These are phyloP conservation scores for Lumnitzera racemosa DNA, from an alignment of 345 rosid species.

Conservation along the genomic window DNA sequence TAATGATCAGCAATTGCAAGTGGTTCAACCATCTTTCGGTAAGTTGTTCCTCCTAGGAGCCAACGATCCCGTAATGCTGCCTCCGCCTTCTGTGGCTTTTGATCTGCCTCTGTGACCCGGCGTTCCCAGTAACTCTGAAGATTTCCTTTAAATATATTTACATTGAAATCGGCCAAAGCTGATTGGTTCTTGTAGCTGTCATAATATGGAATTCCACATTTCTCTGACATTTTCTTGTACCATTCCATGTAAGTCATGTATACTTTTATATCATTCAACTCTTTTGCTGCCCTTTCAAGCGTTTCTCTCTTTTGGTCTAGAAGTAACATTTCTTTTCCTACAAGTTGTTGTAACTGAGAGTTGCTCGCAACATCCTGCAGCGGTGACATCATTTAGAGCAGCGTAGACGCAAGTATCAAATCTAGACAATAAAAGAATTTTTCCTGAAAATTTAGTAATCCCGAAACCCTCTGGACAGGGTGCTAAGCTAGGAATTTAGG, in stretches of 20 bases:
- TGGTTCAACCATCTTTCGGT: conserved; percentile 66
- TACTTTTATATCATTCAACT: conserved; percentile 32
- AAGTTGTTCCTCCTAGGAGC: conserved; percentile 43
- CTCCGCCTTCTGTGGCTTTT: conserved; percentile 39
- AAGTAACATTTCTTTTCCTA: conserved; percentile 1
- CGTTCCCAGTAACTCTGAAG: conserved; percentile 39
- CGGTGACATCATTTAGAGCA: conserved; percentile 11
- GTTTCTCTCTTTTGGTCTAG: conserved; percentile 9
- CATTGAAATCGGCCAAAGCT: not conserved
- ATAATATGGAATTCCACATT: conserved; percentile 41
- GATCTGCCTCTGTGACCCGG: conserved; percentile 38
- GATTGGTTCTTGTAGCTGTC: conserved; percentile 36
- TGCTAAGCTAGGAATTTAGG: too few relatives aligned
- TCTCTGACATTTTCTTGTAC: conserved; percentile 48
- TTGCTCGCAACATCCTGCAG: conserved; percentile 12
- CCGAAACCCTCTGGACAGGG: too few relatives aligned
- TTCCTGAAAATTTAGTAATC: too few relatives aligned
- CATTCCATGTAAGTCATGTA: conserved; percentile 42
- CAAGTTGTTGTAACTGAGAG: not conserved
- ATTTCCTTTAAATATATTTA: conserved; percentile 12
- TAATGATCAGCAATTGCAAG: conserved; percentile 71
- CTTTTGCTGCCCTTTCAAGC: conserved; percentile 17
- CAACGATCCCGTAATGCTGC: conserved; percentile 17
- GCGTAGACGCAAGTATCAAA: too few relatives aligned
- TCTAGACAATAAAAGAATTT: too few relatives aligned